Percentiles rank a stretch among this genome's conserved stretches.
Evolutionary conservation across 2,329 filamentous ascomycete genomes (phyloP).

Genomic region (Aspergillus sp.): DNA sequence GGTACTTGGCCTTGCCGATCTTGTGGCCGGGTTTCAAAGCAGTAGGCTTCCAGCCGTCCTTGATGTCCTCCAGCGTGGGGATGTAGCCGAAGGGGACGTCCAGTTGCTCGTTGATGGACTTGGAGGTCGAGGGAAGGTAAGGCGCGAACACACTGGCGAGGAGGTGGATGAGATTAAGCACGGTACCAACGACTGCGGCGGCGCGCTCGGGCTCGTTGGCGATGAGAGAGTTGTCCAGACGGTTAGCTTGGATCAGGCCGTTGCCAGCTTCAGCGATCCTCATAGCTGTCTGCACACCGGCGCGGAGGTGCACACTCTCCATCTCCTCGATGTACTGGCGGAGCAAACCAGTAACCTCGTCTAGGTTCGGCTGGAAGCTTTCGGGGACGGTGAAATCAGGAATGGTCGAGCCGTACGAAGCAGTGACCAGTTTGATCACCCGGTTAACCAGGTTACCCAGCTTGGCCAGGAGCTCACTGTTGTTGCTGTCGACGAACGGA

Average conservation of each 20-base stretch:
- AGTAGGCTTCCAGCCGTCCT: slow-evolving; percentile 56
- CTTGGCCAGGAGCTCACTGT: slow-evolving; percentile 75
- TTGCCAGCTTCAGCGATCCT: slow-evolving; percentile 55
- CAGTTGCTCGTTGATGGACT: slow-evolving; percentile 71
- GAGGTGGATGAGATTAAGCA: slow-evolving; percentile 75
- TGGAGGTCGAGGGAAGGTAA: slow-evolving; percentile 75
- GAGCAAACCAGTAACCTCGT: slow-evolving; percentile 47
- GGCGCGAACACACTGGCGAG: slow-evolving; percentile 71
- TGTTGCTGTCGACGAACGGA: slow-evolving; percentile 75
- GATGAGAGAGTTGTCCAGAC: slow-evolving; percentile 56
- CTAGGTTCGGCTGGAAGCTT: slow-evolving; percentile 33
- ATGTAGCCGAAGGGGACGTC: slow-evolving; percentile 54
- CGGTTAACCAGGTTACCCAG: slow-evolving; percentile 68
- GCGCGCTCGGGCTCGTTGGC: slow-evolving; percentile 53
- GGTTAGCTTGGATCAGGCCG: slow-evolving; percentile 53
- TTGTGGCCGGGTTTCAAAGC: slow-evolving; percentile 65
- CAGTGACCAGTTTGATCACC: slow-evolving; percentile 66
- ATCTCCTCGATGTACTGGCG: slow-evolving; percentile 52
- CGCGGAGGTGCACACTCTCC: slow-evolving; percentile 55
- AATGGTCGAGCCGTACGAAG: slow-evolving; percentile 55
- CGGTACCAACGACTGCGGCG: slow-evolving; percentile 64
- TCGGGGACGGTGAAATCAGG: slow-evolving; percentile 36
- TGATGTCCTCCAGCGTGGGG: slow-evolving; percentile 44
- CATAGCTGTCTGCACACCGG: slow-evolving; percentile 49
- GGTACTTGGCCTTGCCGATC: slow-evolving; percentile 70